phyloP scores from a whole-genome alignment of 2,329 filamentous ascomycete species.

The Clarireedia hainanense region DNA sequence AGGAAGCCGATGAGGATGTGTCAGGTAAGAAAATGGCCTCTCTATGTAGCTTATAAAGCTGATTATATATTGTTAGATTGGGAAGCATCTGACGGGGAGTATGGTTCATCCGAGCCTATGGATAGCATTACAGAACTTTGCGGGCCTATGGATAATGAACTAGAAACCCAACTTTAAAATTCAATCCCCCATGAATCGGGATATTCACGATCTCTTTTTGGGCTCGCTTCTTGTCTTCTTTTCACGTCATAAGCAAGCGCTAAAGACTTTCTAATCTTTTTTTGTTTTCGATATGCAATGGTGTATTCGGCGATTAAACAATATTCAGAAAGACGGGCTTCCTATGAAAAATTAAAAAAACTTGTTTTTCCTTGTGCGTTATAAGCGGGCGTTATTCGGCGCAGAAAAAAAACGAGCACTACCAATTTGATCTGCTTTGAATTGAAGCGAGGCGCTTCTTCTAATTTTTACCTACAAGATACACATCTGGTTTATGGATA shows the following conservation, averaged over 20 bases:
- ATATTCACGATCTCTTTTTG: neutral
- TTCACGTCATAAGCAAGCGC: neutral
- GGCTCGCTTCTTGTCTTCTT: neutral
- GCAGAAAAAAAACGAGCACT: too few species aligned
- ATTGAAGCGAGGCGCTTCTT: neutral
- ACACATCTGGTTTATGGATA: constrained; percentile 6
- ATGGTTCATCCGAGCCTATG: constrained; percentile 46
- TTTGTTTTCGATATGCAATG: neutral
- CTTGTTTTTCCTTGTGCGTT: neutral
- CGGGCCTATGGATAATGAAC: constrained; percentile 33
- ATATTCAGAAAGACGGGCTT: neutral
- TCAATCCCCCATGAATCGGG: neutral
- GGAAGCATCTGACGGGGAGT: constrained; percentile 28
- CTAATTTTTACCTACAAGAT: neutral
- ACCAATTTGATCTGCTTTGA: too few species aligned
- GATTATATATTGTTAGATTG: constrained; percentile 23
- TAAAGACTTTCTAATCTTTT: neutral
- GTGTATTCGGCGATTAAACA: neutral
- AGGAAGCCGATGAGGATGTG: constrained; percentile 32
- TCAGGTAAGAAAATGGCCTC: constrained; percentile 29
- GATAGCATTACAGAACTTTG: constrained; percentile 42
- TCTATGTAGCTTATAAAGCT: neutral
- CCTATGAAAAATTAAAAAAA: neutral
- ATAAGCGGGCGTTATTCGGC: neutral
- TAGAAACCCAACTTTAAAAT: constrained; percentile 21